These are phyloP conservation scores for Glaciozyma antarctica DNA, from an alignment of 768 basidiomycete genomes.

Conservation along the genomic window DNA sequence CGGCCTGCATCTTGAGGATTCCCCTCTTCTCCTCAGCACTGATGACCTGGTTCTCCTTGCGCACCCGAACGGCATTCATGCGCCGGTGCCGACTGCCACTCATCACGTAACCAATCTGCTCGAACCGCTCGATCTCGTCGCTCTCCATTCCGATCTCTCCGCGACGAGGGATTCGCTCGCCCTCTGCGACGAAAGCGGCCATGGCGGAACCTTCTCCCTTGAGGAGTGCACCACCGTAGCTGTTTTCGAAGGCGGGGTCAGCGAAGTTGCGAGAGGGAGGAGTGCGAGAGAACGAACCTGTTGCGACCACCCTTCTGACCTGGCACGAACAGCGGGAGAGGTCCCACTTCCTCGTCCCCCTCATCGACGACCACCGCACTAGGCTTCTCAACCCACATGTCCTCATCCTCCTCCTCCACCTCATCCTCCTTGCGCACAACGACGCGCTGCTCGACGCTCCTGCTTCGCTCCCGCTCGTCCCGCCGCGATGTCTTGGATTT, in stretches of 20 bases:
- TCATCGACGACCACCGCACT: slow-evolving; percentile 17
- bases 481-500: not conserved
- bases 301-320: slow-evolving; percentile 6
- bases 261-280: too few species aligned
- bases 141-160: slow-evolving; percentile 94
- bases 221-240: slow-evolving; percentile 75
- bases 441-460: not conserved
- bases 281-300: not conserved
- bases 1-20: slow-evolving; percentile 85
- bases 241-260: not conserved
- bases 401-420: slow-evolving; percentile 37
- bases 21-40: slow-evolving; percentile 96
- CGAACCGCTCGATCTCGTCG: slow-evolving; percentile 75
- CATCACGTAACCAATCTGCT: slow-evolving; percentile 93
- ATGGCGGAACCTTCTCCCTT: slow-evolving; percentile 96
- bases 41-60: slow-evolving; percentile 99
- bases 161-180: slow-evolving; percentile 91
- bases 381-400: slow-evolving; percentile 39
- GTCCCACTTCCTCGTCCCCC: slow-evolving; percentile 26
- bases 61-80: slow-evolving; percentile 98
- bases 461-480: not conserved
- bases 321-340: slow-evolving; percentile 15
- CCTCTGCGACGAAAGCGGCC: slow-evolving; percentile 82
- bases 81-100: slow-evolving; percentile 84
- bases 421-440: slow-evolving; percentile 32